Percentiles rank a stretch among this genome's conserved stretches.
Conservation (phyloP, 1,284 basidiomycete genomes). For the Coriolopsis trogii region DNA sequence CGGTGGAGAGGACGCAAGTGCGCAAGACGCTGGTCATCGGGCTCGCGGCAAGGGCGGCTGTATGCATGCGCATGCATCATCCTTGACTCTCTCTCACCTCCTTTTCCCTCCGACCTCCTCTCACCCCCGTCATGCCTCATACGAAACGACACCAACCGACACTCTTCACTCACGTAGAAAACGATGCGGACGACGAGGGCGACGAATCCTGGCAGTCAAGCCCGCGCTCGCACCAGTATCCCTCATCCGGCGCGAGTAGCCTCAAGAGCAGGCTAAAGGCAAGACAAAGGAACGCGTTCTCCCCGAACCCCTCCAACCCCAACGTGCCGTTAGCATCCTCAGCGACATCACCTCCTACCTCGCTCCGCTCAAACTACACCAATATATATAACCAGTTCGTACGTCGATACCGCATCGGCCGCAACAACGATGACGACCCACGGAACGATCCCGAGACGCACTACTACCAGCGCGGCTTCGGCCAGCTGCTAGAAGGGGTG, state of each 20-base stretch:
- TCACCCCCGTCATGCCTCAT: slow-evolving; percentile 18
- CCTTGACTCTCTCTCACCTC: not conserved
- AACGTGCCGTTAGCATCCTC: slow-evolving; percentile 35
- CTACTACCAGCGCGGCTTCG: slow-evolving; percentile 73
- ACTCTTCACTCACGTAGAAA: slow-evolving; percentile 67
- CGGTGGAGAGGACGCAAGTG: not conserved
- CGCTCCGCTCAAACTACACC: slow-evolving; percentile 50
- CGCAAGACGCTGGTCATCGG: not conserved
- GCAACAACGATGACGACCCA: slow-evolving; percentile 61
- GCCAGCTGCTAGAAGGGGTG: slow-evolving; percentile 69
- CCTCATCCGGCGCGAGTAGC: slow-evolving; percentile 24
- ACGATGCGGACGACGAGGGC: slow-evolving; percentile 42
- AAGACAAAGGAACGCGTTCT: slow-evolving; percentile 42
- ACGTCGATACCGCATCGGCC: slow-evolving; percentile 65
- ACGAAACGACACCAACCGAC: slow-evolving; percentile 62
- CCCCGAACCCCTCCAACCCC: slow-evolving; percentile 34
- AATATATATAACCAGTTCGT: slow-evolving; percentile 81
- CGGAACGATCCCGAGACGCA: slow-evolving; percentile 75
- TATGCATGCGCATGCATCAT: slow-evolving; percentile 2
- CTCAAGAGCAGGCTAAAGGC: slow-evolving; percentile 34
- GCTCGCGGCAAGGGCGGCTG: slow-evolving; percentile 8
- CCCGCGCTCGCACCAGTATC: slow-evolving; percentile 27
- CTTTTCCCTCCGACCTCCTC: slow-evolving; percentile 5
- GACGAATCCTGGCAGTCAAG: slow-evolving; percentile 47
- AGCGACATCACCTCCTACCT: slow-evolving; percentile 26